Evolutionary conservation across 225 moss, liverwort and hornwort species (phyloP), one percentile per base, ranked within the genome.

Genomic region (Bryum argenteum): DNA sequence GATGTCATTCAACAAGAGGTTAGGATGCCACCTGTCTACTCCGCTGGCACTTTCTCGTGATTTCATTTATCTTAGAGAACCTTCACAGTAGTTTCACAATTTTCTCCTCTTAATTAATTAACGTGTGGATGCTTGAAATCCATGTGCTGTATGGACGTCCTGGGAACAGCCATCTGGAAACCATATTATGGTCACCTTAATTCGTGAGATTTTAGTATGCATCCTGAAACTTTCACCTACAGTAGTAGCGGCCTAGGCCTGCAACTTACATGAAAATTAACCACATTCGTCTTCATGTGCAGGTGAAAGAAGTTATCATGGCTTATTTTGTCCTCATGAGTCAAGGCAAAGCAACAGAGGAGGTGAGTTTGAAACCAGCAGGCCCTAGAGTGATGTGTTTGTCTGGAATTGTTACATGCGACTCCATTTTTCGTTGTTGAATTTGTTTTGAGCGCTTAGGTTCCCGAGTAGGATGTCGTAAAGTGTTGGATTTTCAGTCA

Each of bases 1-100:
- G 86, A 89, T 71, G 88, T 89, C 23, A 86, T 89, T 67, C 88
- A 89, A 73, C 88, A 89, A 85, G 88, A 89, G 88, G 88, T 89
- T 51, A 59, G 73, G n/a, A 38, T 54, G 41, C 65, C 24, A 40
- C 54, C 33, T 69, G 18, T 24, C 5, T 10, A 58, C 39, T 41
- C 59, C 18, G 19, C 51, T 65, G 69, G 20, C n/a, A 23, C 43
- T 67, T 21, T 50, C 18, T 22, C 26, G 26, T 61, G 42, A 51
- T 20, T 54, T 15, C 26, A 26, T 42, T 40, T 4, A 44, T 21
- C 28, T 16, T 52, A 6, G 54, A 20, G 20, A 61, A 10, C 19
- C 61, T 13, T 51, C 1, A 41, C 43, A 24, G 33, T 45, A 16
- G 6, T n/a, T 47, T 9, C 7, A 42, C 2, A 10, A 18, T 14